Percentiles rank a stretch among this genome's conserved stretches.
Evolutionary conservation across 768 basidiomycete genomes (phyloP).

Genomic region (Termitomyces sp.): DNA sequence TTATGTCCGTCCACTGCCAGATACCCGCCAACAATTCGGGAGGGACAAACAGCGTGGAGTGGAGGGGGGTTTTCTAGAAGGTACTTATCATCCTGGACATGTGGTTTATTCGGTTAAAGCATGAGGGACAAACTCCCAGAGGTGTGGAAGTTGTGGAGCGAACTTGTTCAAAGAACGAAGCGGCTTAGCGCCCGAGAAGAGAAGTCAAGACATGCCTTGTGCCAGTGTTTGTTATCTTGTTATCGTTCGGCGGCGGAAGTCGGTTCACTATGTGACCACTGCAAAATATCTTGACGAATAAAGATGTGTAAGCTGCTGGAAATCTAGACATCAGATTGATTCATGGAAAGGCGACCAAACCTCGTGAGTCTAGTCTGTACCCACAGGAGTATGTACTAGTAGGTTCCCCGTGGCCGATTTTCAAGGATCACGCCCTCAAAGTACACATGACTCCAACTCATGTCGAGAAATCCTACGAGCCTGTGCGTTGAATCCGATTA

Average conservation of each 20-base stretch:
- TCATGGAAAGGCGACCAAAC: background rate
- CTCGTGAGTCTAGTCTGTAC: background rate
- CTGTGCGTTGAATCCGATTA: background rate
- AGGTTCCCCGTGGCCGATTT: too few species aligned
- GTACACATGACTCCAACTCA: background rate
- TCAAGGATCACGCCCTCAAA: background rate
- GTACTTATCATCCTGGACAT: background rate
- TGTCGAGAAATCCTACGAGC: background rate
- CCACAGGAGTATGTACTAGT: background rate
- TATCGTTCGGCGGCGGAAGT: background rate
- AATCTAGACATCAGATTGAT: background rate
- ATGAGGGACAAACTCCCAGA: background rate
- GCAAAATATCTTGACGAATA: too few species aligned
- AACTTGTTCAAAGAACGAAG: background rate
- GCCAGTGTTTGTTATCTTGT: background rate
- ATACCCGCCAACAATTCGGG: background rate
- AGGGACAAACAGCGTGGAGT: background rate
- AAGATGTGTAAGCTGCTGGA: too few species aligned
- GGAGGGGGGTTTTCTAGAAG: background rate
- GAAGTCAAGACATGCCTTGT: background rate
- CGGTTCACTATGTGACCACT: background rate
- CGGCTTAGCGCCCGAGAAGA: background rate
- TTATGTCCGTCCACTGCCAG: background rate
- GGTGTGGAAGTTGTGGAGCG: background rate
- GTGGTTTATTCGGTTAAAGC: background rate